Evolutionary conservation across 306 rosid species (phyloP), one percentile per base, ranked within the genome.

Genomic region (Acacia confusa): DNA sequence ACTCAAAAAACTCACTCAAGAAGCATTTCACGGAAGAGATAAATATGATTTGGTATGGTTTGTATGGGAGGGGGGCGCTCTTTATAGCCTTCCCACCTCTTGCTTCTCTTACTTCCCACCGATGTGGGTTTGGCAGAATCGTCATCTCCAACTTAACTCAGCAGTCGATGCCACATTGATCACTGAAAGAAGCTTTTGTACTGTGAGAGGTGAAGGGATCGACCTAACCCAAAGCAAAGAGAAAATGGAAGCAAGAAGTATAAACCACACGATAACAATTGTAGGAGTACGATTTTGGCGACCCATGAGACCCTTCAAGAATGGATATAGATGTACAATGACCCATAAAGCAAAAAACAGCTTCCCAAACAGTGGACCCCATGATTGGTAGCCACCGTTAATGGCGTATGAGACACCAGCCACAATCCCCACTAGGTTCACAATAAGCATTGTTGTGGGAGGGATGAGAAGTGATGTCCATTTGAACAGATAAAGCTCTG

Each of bases 381-480:
- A 94, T 52, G 98, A 94, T 72, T 94, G 97, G 89, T 94, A 94
- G 12, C 98, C 98, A 45, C 98, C 92, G 86, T 94, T 90, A 58
- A 94, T 84, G 69, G 98, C 98, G 36, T 83, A 89, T 28, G 98
- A 92, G n/a, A 94, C 97, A 60, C 98, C 97, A 2, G 98, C 98
- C 78, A 94, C 98, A 22, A 94, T 88, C 34, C 98, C 98, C 58
- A 94, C 87, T 81, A 94, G 78, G 79, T 94, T 94, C 74, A 94
- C 80, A 28, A 94, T 83, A 71, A 94, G 97, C 55, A 94, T 97
- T 0, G 98, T 94, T 19, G 98, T 94, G 22, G 98, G 98, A 76
- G 98, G 98, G 83, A 94, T 89, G 74, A 94, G 97, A 82, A 94
- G 98, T 16, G 98, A 80, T 44, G 98, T 94, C 98, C 98, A 94